A percentile compares a stretch with the other conserved stretches of the same genome.
These are phyloP conservation scores for Penicillium freii DNA, from an alignment of 2,329 filamentous ascomycete species.

Conservation along the genomic window DNA sequence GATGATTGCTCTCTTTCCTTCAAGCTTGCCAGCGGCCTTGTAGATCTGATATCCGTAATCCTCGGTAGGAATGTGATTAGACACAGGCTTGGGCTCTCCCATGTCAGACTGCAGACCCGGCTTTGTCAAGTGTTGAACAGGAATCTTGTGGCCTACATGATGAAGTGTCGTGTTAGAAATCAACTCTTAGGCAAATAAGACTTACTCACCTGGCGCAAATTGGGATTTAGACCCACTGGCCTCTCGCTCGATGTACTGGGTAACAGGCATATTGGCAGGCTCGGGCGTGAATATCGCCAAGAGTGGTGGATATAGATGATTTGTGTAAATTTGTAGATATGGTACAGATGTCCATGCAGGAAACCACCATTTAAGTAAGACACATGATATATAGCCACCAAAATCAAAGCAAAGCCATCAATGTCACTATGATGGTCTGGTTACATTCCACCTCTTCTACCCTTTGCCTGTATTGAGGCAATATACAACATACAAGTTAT, in stretches of 20 bases:
- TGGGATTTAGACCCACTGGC: constrained; percentile 31
- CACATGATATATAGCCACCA: background rate
- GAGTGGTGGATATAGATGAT: background rate
- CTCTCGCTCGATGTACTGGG: constrained; percentile 19
- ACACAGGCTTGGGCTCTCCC: constrained; percentile 57
- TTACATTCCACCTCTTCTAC: background rate
- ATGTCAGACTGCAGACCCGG: constrained; percentile 58
- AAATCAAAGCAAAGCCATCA: background rate
- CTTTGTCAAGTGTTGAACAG: constrained; percentile 52
- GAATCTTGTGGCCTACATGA: constrained; percentile 49
- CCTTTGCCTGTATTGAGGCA: background rate
- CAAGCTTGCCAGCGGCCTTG: constrained; percentile 71
- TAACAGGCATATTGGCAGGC: constrained; percentile 13
- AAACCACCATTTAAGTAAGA: constrained; percentile 2
- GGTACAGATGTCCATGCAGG: background rate
- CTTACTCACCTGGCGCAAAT: constrained; percentile 33
- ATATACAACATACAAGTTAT: background rate
- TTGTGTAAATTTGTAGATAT: background rate
- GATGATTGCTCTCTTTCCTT: constrained; percentile 73
- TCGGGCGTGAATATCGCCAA: background rate
- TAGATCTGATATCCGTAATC: constrained; percentile 69
- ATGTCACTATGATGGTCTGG: constrained; percentile 9
- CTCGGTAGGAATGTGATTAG: constrained; percentile 64
- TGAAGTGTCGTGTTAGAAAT: background rate
- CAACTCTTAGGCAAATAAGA: background rate